phyloP scores from a whole-genome alignment of 768 basidiomycete genomes.

The Russula compacta region DNA sequence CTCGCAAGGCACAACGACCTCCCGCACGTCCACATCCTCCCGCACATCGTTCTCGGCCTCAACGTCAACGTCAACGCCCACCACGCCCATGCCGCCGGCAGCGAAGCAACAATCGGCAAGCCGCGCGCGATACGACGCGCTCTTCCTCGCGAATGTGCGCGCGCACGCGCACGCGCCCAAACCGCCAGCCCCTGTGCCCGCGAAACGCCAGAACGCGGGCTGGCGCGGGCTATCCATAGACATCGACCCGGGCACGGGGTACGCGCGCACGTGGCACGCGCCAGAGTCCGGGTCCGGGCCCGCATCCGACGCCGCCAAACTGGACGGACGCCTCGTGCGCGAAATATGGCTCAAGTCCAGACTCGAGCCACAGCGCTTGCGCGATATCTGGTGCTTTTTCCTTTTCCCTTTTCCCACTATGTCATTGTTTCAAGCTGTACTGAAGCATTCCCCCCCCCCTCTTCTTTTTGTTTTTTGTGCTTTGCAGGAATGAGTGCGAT shows the following conservation, averaged over 20 bases:
- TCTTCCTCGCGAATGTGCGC: slow-evolving; percentile 24
- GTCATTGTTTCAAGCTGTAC: not conserved
- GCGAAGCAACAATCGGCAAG: slow-evolving; percentile 16
- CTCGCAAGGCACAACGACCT: slow-evolving; percentile 44
- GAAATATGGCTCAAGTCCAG: slow-evolving; percentile 52
- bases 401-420: not conserved
- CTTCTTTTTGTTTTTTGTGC: not conserved
- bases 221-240: slow-evolving; percentile 66
- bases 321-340: slow-evolving; percentile 47
- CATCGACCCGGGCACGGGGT: slow-evolving; percentile 5
- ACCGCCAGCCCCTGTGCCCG: slow-evolving; percentile 30
- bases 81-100: not conserved
- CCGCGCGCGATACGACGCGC: slow-evolving; percentile 25
- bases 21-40: slow-evolving; percentile 30
- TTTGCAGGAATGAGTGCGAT: slow-evolving; percentile 58
- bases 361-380: slow-evolving; percentile 40
- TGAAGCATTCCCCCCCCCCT: not conserved
- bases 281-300: slow-evolving; percentile 22
- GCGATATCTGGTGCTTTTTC: slow-evolving; percentile 50
- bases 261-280: too few species aligned
- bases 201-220: slow-evolving; percentile 46
- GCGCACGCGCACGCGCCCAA: slow-evolving; percentile 8
- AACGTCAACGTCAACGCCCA: not conserved
- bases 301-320: slow-evolving; percentile 30
- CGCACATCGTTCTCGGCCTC: not conserved